phyloP scores from a whole-genome alignment of 352 stramenopile genomes.

The Phytophthora citrophthora region DNA sequence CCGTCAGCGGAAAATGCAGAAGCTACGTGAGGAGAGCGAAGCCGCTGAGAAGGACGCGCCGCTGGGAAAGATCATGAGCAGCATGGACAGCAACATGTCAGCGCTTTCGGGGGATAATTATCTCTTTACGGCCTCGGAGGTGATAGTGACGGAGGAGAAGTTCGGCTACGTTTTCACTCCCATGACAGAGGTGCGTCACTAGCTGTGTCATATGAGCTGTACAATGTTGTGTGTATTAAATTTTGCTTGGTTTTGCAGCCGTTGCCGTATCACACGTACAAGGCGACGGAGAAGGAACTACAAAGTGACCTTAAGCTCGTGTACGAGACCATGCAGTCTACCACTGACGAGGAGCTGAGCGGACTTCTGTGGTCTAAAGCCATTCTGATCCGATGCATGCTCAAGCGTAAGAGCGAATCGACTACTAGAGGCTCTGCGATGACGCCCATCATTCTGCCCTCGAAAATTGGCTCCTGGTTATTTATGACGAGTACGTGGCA shows the following conservation, averaged over 20 bases:
- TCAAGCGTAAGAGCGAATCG: slow-evolving; percentile 35
- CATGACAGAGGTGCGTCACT: slow-evolving; percentile 56
- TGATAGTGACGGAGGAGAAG: slow-evolving; percentile 59
- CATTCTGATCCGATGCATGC: slow-evolving; percentile 63
- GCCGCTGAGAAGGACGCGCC: slow-evolving; percentile 35
- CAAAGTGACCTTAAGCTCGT: slow-evolving; percentile 59
- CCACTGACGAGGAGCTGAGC: slow-evolving; percentile 52
- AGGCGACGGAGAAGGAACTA: slow-evolving; percentile 61
- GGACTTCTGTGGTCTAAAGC: slow-evolving; percentile 77
- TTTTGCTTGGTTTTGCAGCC: slow-evolving; percentile 36
- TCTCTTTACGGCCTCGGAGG: slow-evolving; percentile 53
- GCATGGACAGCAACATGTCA: slow-evolving; percentile 77
- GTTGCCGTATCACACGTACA: slow-evolving; percentile 61
- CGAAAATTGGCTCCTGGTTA: slow-evolving; percentile 75
- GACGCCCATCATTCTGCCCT: slow-evolving; percentile 43
- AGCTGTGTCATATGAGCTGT: too few relatives aligned
- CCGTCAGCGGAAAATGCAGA: slow-evolving; percentile 60
- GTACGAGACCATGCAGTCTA: slow-evolving; percentile 70
- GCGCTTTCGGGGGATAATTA: slow-evolving; percentile 70
- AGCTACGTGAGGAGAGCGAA: slow-evolving; percentile 61
- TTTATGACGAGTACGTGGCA: slow-evolving; percentile 75
- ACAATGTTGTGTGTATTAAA: neutral
- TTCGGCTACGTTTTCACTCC: slow-evolving; percentile 87
- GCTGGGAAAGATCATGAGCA: slow-evolving; percentile 65
- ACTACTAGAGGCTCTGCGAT: slow-evolving; percentile 11